A percentile compares a stretch with the other conserved stretches of the same genome.
phyloP scores from a whole-genome alignment of 371 early-diverging fungal species.

The Actinomortierella wolfii region DNA sequence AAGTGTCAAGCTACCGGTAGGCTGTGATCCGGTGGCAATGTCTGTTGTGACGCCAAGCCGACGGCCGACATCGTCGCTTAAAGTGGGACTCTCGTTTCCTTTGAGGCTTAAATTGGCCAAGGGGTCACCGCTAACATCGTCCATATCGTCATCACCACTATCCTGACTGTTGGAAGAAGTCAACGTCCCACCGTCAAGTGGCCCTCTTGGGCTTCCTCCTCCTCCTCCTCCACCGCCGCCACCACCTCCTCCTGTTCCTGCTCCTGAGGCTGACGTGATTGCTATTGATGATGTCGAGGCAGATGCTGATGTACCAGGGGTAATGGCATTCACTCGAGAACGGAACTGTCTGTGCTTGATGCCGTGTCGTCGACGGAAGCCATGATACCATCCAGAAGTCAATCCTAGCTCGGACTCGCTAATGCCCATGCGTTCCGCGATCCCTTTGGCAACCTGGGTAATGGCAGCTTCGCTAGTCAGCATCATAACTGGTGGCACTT shows the following conservation, averaged over 20 bases:
- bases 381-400: conserved; percentile 47
- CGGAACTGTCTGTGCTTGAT: conserved; percentile 47
- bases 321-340: conserved; percentile 13
- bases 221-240: conserved; percentile 32
- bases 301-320: too few relatives aligned
- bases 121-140: conserved; percentile 15
- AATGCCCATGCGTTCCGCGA: conserved; percentile 47
- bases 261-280: background rate
- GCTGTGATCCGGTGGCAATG: too few relatives aligned
- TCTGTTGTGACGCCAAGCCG: too few relatives aligned
- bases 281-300: too few relatives aligned
- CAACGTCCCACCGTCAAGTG: too few relatives aligned
- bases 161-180: too few relatives aligned
- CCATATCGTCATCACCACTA: conserved; percentile 41
- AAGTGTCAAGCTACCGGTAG: too few relatives aligned
- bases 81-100: too few relatives aligned
- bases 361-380: conserved; percentile 44
- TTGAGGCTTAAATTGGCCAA: too few relatives aligned
- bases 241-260: background rate
- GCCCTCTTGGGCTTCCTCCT: conserved; percentile 3
- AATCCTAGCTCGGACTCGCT: conserved; percentile 37
- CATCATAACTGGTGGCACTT: conserved; percentile 38
- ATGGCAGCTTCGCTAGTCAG: conserved; percentile 45
- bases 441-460: conserved; percentile 45
- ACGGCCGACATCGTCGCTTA: too few relatives aligned